These are phyloP conservation scores for Colletotrichum cuscutae DNA, from an alignment of 2,329 filamentous ascomycete species.

Conservation along the genomic window DNA sequence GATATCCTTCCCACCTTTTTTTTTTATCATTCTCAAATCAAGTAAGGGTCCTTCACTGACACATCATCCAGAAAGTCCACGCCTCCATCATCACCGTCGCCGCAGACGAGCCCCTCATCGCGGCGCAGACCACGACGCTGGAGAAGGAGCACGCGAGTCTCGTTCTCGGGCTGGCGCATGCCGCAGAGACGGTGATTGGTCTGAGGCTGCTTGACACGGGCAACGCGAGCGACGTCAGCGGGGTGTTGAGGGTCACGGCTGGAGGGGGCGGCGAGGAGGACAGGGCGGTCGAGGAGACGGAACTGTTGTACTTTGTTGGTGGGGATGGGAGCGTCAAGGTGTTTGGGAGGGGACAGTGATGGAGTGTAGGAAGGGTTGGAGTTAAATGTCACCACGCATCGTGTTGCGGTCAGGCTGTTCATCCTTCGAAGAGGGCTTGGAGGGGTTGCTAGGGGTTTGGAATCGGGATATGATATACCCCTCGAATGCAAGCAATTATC, in stretches of 20 bases:
- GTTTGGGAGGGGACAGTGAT: slow-evolving; percentile 80
- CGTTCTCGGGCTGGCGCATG: slow-evolving; percentile 77
- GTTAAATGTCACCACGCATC: not conserved
- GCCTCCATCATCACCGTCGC: slow-evolving; percentile 74
- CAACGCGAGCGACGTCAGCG: slow-evolving; percentile 89
- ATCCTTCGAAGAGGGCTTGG: not conserved
- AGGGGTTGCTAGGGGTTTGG: not conserved
- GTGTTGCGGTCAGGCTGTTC: too few relatives aligned
- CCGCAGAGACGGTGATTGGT: slow-evolving; percentile 76
- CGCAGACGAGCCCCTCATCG: slow-evolving; percentile 79
- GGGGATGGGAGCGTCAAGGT: slow-evolving; percentile 83
- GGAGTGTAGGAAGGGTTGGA: not conserved
- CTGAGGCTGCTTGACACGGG: slow-evolving; percentile 85
- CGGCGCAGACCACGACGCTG: slow-evolving; percentile 68
- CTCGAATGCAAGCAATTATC: too few relatives aligned
- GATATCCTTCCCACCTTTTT: too few relatives aligned
- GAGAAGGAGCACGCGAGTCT: slow-evolving; percentile 80
- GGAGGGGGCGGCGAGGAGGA: slow-evolving; percentile 50
- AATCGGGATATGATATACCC: too few relatives aligned
- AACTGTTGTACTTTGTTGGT: slow-evolving; percentile 84
- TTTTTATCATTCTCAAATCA: not conserved
- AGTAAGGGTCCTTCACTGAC: slow-evolving; percentile 5
- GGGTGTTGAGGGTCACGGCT: slow-evolving; percentile 80
- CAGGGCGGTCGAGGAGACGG: slow-evolving; percentile 64
- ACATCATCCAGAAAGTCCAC: slow-evolving; percentile 64